These are phyloP conservation scores for Helianthus tuberosus DNA, from an alignment of 129 eudicot species.

Conservation along the genomic window DNA sequence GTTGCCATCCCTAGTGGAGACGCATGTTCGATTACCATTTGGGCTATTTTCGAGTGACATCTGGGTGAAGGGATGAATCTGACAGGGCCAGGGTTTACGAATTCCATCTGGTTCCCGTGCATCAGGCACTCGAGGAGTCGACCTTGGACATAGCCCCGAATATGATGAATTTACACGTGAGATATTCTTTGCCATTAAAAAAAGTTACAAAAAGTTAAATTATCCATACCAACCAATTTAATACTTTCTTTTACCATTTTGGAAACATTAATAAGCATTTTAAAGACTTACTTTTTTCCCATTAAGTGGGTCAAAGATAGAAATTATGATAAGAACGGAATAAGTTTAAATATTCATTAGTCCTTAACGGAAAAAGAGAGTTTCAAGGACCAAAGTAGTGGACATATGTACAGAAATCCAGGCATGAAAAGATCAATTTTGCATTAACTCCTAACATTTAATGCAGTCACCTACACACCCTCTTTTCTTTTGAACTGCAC, in stretches of 20 bases:
- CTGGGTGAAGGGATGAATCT: too few relatives aligned
- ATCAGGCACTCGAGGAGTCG: too few relatives aligned
- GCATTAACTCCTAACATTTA: slow-evolving; percentile 75
- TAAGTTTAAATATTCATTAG: neutral
- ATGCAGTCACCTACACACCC: slow-evolving; percentile 75
- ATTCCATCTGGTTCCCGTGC: too few relatives aligned
- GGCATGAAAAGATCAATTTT: slow-evolving; percentile 72
- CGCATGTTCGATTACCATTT: too few relatives aligned
- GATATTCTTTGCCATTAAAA: too few relatives aligned
- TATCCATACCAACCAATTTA: neutral
- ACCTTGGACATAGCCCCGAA: too few relatives aligned
- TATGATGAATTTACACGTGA: too few relatives aligned
- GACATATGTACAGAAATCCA: slow-evolving; percentile 62
- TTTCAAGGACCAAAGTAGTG: slow-evolving; percentile 37
- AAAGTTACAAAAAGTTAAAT: neutral
- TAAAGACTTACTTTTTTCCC: slow-evolving; percentile 1
- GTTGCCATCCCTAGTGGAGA: too few relatives aligned
- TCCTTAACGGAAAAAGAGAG: slow-evolving; percentile 14
- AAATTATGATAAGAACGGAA: slow-evolving; percentile 2
- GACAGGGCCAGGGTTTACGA: too few relatives aligned
- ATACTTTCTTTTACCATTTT: neutral
- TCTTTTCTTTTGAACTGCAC: slow-evolving; percentile 36
- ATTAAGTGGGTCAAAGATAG: slow-evolving; percentile 24
- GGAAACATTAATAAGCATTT: slow-evolving; percentile 1
- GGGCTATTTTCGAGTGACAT: too few relatives aligned